Evolutionary conservation across 2,329 filamentous ascomycete genomes (phyloP).

Genomic region (Raffaelea deltoideospora): DNA sequence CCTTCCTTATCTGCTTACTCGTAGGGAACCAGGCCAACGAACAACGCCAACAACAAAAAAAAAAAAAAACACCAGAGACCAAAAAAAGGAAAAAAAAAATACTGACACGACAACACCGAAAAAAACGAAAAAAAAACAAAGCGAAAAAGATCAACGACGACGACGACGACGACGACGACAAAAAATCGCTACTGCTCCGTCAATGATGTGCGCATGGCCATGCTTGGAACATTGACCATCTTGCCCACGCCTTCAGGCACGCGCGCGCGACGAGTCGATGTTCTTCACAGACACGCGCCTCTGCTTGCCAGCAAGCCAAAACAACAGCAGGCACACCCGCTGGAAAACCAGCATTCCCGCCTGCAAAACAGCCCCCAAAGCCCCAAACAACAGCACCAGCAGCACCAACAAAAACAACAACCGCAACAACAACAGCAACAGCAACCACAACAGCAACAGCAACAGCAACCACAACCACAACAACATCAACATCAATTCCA

Average conservation of each 20-base stretch:
- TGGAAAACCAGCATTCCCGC: conserved; percentile 3
- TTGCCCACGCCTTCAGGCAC: conserved; percentile 11
- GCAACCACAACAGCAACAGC: conserved; percentile 1
- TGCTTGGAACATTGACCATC: conserved; percentile 9
- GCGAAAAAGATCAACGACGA: neutral
- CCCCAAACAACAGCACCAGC: conserved; percentile 1
- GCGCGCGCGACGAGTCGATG: conserved; percentile 11
- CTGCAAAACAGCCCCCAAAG: neutral
- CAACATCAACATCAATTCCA: too few species aligned
- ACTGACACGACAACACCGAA: neutral
- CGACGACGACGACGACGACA: too few species aligned
- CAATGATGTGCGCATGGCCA: conserved; percentile 6
- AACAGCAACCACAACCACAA: neutral
- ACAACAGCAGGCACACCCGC: conserved; percentile 3
- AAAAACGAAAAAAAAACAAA: neutral
- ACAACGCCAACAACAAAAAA: neutral
- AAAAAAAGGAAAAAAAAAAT: conserved; percentile 1
- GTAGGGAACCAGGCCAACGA: neutral
- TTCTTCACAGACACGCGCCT: conserved; percentile 6
- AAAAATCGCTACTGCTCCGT: neutral
- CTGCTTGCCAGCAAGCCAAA: conserved; percentile 9
- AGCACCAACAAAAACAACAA: neutral
- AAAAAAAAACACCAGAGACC: conserved; percentile 1
- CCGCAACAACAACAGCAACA: conserved; percentile 1
- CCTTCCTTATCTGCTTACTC: too few species aligned